A percentile compares a stretch with the other conserved stretches of the same genome.
Conservation (phyloP, 495 filamentous ascomycete genomes). For the Neurospora sp. region DNA sequence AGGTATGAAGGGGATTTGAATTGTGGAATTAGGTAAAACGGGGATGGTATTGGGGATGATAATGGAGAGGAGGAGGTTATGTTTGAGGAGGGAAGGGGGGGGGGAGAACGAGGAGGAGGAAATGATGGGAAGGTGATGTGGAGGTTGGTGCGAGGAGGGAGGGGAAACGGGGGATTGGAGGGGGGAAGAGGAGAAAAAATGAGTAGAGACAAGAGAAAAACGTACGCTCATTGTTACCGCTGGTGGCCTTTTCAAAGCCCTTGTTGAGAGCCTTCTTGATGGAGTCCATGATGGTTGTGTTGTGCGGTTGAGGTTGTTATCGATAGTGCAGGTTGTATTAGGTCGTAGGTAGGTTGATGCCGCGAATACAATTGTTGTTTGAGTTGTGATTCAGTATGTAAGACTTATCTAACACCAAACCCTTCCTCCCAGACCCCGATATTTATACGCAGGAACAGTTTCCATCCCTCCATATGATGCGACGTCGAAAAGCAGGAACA, state of each 20-base stretch:
- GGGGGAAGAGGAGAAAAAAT: neutral
- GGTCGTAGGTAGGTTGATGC: neutral
- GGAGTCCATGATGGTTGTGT: constrained; percentile 2
- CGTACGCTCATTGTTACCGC: constrained; percentile 8
- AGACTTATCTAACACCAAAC: neutral
- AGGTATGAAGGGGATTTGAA: no score
- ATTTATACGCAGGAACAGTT: neutral
- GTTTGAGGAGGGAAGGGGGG: no score
- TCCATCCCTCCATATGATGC: no score
- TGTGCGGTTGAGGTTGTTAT: neutral
- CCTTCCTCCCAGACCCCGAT: no score
- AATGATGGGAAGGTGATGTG: no score
- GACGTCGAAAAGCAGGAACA: neutral
- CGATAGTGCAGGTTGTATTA: neutral
- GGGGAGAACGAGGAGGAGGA: no score
- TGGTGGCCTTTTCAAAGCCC: constrained; percentile 6
- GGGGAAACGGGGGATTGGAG: neutral
- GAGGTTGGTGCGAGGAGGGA: no score
- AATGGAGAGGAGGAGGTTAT: no score
- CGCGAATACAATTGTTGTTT: neutral
- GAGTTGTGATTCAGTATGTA: neutral
- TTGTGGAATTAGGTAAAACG: no score
- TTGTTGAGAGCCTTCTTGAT: constrained; percentile 5
- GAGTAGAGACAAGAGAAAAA: no score
- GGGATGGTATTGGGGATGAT: no score